Base-by-base conservation (phyloP, 208 protist genomes). In the Crithidia brevicula region DNA sequence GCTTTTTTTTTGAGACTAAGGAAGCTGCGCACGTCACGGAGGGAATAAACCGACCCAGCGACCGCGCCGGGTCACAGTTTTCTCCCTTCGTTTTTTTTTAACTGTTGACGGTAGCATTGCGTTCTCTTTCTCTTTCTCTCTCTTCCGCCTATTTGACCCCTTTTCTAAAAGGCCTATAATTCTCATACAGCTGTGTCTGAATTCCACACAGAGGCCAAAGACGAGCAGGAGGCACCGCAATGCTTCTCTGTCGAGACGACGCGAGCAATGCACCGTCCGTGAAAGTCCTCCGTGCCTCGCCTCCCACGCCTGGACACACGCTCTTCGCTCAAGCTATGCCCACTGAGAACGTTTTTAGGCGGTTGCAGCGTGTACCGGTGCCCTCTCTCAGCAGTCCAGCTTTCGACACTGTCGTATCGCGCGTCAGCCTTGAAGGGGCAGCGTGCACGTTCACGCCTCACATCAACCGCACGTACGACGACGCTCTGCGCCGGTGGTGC, bases 391-490 rank as follows among this genome's bases (percentile, higher is more conserved):
- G 67, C 51, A 6, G 9, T 0, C 25, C 45, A 11, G 59, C 59
- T 13, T 60, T 53, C 34, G 67, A 43, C 1, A 38, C 40, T 0
- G 51, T 57, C 5, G 40, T 40, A 3, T 16, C 22, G 6, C 34
- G 25, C 3, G 47, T 25, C 7, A 36, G 23, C 16, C 34, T 36
- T 0, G 59, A 74, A 30, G 31, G 15, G 38, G 27, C 51, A 0
- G 33, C 22, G 11, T 74, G 59, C 38, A 67, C 50, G 3, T 74
- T 74, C 27, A 4, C 31, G n/a, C 67, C 67, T 8, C 47, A 30
- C 23, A 45, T 67, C 20, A 74, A 51, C 46, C 38, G 67, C 59
- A 61, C 40, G 9, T 31, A 54, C 51, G 59, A 74, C 27, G 49
- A 42, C 6, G 22, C 16, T 8, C 22, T 61, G 40, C 27, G 20